A percentile compares a stretch with the other conserved stretches of the same genome.
These are phyloP conservation scores for Phoma sp. DNA, from an alignment of 2,329 filamentous ascomycete genomes.

Conservation along the genomic window DNA sequence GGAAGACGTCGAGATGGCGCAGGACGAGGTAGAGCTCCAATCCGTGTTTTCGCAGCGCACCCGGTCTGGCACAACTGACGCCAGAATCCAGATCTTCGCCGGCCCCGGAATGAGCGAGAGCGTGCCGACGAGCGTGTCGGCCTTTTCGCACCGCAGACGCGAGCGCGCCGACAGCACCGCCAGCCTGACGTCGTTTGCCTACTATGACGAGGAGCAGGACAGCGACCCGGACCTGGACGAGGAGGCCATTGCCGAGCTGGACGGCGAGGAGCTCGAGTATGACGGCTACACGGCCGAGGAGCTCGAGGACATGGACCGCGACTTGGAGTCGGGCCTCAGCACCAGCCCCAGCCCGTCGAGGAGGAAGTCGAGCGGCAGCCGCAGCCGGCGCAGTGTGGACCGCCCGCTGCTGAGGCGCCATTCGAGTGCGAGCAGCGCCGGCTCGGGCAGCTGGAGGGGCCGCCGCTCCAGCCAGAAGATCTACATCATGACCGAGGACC, in stretches of 20 bases:
- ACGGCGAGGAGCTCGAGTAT: slow-evolving; percentile 43
- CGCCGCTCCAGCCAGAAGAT: slow-evolving; percentile 84
- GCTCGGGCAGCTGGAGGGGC: slow-evolving; percentile 64
- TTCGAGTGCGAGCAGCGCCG: slow-evolving; percentile 73
- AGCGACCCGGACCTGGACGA: slow-evolving; percentile 35
- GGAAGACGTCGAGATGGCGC: slow-evolving; percentile 98
- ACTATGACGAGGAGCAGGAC: slow-evolving; percentile 78
- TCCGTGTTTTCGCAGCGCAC: slow-evolving; percentile 26
- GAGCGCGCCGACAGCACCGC: slow-evolving; percentile 82
- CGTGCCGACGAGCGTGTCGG: slow-evolving; percentile 91
- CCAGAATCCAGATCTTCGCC: slow-evolving; percentile 71
- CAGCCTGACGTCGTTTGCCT: slow-evolving; percentile 74
- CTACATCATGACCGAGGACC: slow-evolving; percentile 90
- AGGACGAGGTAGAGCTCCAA: slow-evolving; percentile 75
- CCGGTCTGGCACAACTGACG: slow-evolving; percentile 43
- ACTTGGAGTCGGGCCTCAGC: slow-evolving; percentile 51
- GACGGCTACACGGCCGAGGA: slow-evolving; percentile 50
- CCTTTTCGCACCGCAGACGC: slow-evolving; percentile 81
- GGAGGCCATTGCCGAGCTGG: slow-evolving; percentile 37
- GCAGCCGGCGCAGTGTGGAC: slow-evolving; percentile 62
- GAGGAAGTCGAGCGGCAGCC: slow-evolving; percentile 70
- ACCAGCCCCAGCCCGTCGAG: slow-evolving; percentile 46
- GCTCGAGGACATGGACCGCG: slow-evolving; percentile 52
- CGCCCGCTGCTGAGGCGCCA: slow-evolving; percentile 73
- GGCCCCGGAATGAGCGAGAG: slow-evolving; percentile 89